Base-by-base conservation (phyloP, 768 basidiomycete genomes). In the Clavaria fumosa region DNA sequence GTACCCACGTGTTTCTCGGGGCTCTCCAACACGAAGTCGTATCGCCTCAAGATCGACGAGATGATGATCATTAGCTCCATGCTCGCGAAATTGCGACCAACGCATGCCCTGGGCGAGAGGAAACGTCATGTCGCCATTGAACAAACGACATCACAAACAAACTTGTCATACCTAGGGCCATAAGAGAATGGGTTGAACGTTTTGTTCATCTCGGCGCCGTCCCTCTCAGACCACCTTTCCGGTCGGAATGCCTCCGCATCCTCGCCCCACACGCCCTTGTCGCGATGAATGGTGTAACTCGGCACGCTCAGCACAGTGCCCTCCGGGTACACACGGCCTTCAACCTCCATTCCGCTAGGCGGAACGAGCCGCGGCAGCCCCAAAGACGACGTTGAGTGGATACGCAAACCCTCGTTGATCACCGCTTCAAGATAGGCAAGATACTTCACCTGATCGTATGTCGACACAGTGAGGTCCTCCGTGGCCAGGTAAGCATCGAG, bases 151-250 rank as follows among this genome's bases (percentile, higher is more conserved):
- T 37, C 10, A 19, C 24, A 39, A 32, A 34, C 2, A 15, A 9
- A 20, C 3, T 26, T 18, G 6, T 57, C 64, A 37, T 48, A 75
- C 76, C 81, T 65, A 11, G 88, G 88, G 2, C 86, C 86, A 42
- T 70, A 70, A 1, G 81, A 85, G 54, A 88, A 90, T 0, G 83
- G 81, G 47, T 90, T 90, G 53, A 89, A 90, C 0, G 76, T 67
- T 53, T 69, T 75, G 47, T 79, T 70, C 7, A 81, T 71, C 20
- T 55, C 57, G 12, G 62, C 65, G 43, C 67, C 55, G 49, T 82
- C 73, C 31, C 65, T 57, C 49, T 84, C 83, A 44, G 88, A 73
- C 83, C 83, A 93, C 20, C 89, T 64, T 48, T 91, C 88, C 0
- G 86, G 88, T 23, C 83, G 59, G 61, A 68, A 91, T 4, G 47